Percentiles rank a stretch among this genome's conserved stretches.
These are phyloP conservation scores for Schizosaccharomyces cryophilus DNA, from an alignment of 805 yeast genomes.

Conservation along the genomic window DNA sequence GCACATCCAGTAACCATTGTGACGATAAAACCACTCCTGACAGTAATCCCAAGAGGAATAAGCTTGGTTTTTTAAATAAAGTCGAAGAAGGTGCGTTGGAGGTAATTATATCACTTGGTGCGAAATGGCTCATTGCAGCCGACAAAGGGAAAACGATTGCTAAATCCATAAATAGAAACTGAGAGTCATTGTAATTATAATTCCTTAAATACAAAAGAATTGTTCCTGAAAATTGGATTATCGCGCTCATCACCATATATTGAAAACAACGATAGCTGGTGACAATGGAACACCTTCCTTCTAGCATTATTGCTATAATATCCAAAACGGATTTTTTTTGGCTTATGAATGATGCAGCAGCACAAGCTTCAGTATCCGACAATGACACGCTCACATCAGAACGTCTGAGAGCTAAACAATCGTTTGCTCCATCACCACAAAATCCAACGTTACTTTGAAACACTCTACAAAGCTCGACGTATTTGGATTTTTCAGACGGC, in stretches of 20 bases:
- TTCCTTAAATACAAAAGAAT: constrained; percentile 68
- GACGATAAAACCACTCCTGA: background rate
- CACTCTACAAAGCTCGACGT: constrained; percentile 62
- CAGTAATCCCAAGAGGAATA: background rate
- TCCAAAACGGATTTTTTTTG: constrained; percentile 75
- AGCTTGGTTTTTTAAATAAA: constrained; percentile 20
- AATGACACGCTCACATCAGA: constrained; percentile 92
- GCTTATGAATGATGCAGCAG: constrained; percentile 95
- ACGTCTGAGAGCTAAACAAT: constrained; percentile 92
- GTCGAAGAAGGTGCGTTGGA: constrained; percentile 79
- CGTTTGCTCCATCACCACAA: constrained; percentile 99
- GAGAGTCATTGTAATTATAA: constrained; percentile 85
- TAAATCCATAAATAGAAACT: constrained; percentile 78
- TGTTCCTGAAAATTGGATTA: constrained; percentile 80
- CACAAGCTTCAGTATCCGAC: constrained; percentile 94
- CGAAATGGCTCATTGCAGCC: constrained; percentile 88
- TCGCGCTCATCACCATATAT: constrained; percentile 90
- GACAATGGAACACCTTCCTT: constrained; percentile 83
- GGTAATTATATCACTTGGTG: constrained; percentile 37
- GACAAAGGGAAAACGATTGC: constrained; percentile 83
- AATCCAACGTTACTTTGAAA: constrained; percentile 84
- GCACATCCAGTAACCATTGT: background rate
- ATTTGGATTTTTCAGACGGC: constrained; percentile 92
- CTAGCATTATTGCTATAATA: constrained; percentile 70
- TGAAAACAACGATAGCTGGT: constrained; percentile 93